phyloP scores from a whole-genome alignment of 2,329 filamentous ascomycete species.

The Aureobasidium lini region DNA sequence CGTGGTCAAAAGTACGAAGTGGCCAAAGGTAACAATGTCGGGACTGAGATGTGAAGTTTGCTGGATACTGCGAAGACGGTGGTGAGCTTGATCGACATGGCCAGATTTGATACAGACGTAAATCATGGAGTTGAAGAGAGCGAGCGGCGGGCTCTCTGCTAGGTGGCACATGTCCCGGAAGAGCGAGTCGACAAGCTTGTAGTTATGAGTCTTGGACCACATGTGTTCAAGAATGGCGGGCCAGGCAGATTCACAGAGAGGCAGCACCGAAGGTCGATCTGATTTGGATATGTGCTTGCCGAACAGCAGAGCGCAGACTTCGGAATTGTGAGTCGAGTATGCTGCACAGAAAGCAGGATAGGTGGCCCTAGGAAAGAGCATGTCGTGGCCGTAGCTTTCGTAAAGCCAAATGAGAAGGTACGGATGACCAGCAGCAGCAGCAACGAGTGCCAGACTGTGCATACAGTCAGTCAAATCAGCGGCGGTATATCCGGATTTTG shows the following conservation, averaged over 20 bases:
- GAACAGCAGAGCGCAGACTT: not conserved
- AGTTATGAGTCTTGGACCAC: not conserved
- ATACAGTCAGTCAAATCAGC: not conserved
- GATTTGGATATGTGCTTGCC: not conserved
- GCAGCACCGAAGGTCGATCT: not conserved
- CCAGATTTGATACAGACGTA: not conserved
- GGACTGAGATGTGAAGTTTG: not conserved
- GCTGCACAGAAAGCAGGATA: conserved; percentile 4
- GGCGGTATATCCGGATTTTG: too few species aligned
- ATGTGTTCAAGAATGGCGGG: not conserved
- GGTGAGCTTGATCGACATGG: not conserved
- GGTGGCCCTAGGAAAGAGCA: not conserved
- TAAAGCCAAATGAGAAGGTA: not conserved
- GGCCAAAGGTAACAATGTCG: conserved; percentile 7
- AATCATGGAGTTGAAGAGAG: conserved; percentile 11
- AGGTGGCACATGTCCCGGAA: not conserved
- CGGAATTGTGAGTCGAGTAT: not conserved
- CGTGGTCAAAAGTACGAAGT: conserved; percentile 13
- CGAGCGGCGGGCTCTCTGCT: not conserved
- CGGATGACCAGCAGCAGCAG: not conserved
- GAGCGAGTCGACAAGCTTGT: not conserved
- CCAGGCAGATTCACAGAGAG: conserved; percentile 1
- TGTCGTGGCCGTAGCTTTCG: not conserved
- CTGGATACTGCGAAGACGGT: conserved; percentile 1
- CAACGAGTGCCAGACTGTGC: not conserved